Percentiles rank a stretch among this genome's conserved stretches.
Evolutionary conservation across 2,329 filamentous ascomycete species (phyloP).

Genomic region (Neofusicoccum laricinum): DNA sequence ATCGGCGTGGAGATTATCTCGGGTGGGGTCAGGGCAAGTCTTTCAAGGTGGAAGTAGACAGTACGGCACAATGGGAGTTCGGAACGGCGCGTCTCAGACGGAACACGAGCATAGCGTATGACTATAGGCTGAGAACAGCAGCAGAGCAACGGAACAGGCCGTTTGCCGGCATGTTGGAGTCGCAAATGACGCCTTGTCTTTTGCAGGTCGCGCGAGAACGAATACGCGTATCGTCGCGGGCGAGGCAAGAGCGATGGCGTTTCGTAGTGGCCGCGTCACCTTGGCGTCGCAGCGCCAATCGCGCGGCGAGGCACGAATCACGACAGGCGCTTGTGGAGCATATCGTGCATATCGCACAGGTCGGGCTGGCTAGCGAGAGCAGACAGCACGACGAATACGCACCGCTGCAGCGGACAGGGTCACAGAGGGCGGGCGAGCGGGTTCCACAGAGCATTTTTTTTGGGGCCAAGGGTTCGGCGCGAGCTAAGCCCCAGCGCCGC

Average conservation of each 20-base stretch:
- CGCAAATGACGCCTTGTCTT: not conserved
- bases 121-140: not conserved
- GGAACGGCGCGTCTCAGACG: not conserved
- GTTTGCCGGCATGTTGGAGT: not conserved
- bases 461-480: not conserved
- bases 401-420: not conserved
- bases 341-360: not conserved
- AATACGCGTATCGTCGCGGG: not conserved
- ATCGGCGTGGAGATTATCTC: not conserved
- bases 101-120: not conserved
- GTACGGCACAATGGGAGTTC: not conserved
- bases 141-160: not conserved
- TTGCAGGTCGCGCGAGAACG: slow-evolving; percentile 1
- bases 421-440: not conserved
- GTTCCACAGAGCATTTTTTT: not conserved
- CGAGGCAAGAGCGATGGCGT: not conserved
- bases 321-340: not conserved
- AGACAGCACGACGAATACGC: not conserved
- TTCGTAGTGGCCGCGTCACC: slow-evolving; percentile 1
- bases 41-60: not conserved
- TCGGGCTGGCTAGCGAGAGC: not conserved
- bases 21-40: not conserved
- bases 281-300: not conserved
- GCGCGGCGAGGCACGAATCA: not conserved
- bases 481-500: not conserved